phyloP scores from a whole-genome alignment of 2,329 filamentous ascomycete species.

The Trichoderma arundinaceum region DNA sequence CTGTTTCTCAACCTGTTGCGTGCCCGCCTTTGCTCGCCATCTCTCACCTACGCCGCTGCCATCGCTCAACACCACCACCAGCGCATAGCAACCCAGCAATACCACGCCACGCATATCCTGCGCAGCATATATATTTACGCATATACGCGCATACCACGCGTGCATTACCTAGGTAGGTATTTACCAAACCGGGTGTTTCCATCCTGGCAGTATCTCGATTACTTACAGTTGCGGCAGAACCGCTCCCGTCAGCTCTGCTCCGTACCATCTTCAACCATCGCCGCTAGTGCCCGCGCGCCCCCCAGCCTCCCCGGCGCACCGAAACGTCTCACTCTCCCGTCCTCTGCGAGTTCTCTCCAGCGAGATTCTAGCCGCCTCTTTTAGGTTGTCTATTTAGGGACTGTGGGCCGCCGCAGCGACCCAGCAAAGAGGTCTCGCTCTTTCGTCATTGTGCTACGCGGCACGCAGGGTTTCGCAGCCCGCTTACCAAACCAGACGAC shows the following conservation, averaged over 20 bases:
- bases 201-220: constrained; percentile 1
- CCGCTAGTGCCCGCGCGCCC: constrained; percentile 23
- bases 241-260: not conserved
- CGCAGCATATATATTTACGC: constrained; percentile 10
- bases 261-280: constrained; percentile 4
- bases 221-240: not conserved
- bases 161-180: not conserved
- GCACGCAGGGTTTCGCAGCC: constrained; percentile 27
- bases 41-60: constrained; percentile 9
- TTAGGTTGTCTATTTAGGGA: constrained; percentile 9
- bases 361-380: constrained; percentile 11
- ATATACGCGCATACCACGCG: constrained; percentile 24
- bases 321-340: constrained; percentile 2
- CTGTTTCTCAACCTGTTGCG: constrained; percentile 6
- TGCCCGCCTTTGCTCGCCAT: not conserved
- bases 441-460: constrained; percentile 29
- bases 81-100: no score
- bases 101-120: constrained; percentile 17
- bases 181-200: not conserved
- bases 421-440: constrained; percentile 4
- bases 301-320: constrained; percentile 21
- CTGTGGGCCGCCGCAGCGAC: constrained; percentile 17
- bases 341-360: not conserved
- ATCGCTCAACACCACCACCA: no score
- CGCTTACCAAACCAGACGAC: constrained; percentile 19